Evolutionary conservation across 495 filamentous ascomycete genomes (phyloP).

Genomic region (Copromyces sp.): DNA sequence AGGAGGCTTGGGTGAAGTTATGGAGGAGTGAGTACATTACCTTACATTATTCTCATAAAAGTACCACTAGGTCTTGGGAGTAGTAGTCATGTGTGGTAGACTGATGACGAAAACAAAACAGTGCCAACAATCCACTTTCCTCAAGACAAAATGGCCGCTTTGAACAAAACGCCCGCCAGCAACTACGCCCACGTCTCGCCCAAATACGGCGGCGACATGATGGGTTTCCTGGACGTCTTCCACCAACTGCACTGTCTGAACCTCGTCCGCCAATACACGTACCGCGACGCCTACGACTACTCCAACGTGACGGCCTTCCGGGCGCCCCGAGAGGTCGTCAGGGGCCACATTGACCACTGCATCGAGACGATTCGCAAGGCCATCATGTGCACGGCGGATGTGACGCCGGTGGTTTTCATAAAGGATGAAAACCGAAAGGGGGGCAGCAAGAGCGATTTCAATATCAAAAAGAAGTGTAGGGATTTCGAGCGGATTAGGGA

Average conservation of each 20-base stretch:
- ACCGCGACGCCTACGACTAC: neutral
- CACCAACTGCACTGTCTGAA: neutral
- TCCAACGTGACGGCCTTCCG: conserved; percentile 1
- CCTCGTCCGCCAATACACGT: neutral
- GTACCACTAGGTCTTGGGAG: too few species aligned
- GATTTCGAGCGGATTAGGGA: conserved; percentile 1
- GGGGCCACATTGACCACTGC: conserved; percentile 3
- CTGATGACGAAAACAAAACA: neutral
- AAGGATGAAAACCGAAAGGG: neutral
- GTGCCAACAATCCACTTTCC: conserved; percentile 1
- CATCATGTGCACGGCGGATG: conserved; percentile 3
- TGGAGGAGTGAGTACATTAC: neutral
- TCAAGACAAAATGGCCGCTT: neutral
- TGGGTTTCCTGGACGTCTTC: neutral
- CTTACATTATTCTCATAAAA: too few species aligned
- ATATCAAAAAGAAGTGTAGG: neutral
- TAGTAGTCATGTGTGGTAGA: too few species aligned
- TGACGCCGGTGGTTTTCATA: neutral
- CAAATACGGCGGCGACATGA: neutral
- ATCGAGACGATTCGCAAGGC: neutral
- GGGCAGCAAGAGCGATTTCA: conserved; percentile 1
- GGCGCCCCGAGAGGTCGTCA: neutral
- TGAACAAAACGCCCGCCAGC: neutral
- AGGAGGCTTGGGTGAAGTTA: neutral
- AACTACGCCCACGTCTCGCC: neutral